Evolutionary conservation across 139 green algal genomes (phyloP), one percentile per base, ranked within the genome.

Genomic region (Chlorella sp.): DNA sequence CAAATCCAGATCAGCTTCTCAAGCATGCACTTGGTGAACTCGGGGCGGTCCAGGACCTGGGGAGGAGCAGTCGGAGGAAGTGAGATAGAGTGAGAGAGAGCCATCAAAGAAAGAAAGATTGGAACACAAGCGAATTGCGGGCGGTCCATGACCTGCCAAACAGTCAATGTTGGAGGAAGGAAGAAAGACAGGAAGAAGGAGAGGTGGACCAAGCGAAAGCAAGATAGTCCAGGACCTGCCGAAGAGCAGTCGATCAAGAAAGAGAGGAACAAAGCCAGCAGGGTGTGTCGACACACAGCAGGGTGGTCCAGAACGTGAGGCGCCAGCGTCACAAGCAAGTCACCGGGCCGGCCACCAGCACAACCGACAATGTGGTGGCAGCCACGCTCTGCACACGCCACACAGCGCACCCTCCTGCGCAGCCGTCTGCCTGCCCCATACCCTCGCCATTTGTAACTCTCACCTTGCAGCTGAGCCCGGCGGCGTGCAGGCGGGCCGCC

Each of bases 1-100:
- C 95, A 96, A 88, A 99, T 99, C 98, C 98, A 99, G 26, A 99
- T 96, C n/a, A 99, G 95, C 95, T 99, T 99, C 91, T 99, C 98
- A 73, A 99, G 95, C 98, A 99, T 99, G 16, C 93, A 92, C 66
- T 92, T 91, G 28, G 91, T 91, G 92, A 97, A 99, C n/a, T 89
- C 91, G 0, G 75, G 73, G 28, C 89, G 89, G 60, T 94, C 92
- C 37, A 98, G 92, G 84, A 98, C 95, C 94, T 97, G 87, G 81
- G n/a, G n/a, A n/a, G n/a, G n/a, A n/a, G n/a, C n/a, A n/a, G n/a
- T n/a, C n/a, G n/a, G n/a, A n/a, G n/a, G n/a, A n/a, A 71, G 19
- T 2, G 11, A 71, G 64, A 26, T 14, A 71, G 64, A 30, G 21
- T 30, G 21, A 9, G 9, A 9, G 7, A 57, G 9, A 57, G 48